Percentiles rank a stretch among this genome's conserved stretches.
phyloP scores from a whole-genome alignment of 2,329 filamentous ascomycete species.

The Fusarium brevicatenulatum region DNA sequence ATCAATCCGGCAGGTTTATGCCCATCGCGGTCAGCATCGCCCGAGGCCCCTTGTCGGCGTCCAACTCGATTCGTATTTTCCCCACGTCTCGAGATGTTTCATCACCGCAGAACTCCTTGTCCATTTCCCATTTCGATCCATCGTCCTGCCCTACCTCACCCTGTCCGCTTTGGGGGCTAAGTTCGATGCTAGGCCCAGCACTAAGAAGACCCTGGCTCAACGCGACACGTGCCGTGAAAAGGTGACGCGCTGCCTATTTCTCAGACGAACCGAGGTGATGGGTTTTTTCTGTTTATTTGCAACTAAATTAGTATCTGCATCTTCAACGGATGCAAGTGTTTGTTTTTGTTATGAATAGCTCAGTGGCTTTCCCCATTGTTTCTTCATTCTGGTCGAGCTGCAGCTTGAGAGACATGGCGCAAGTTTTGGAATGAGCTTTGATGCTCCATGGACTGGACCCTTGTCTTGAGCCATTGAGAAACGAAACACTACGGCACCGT shows the following conservation, averaged over 20 bases:
- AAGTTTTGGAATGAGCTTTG: conserved; percentile 33
- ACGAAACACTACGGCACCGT: conserved; percentile 33
- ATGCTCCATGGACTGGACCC: conserved; percentile 14
- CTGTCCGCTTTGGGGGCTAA: conserved; percentile 7
- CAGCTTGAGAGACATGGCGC: conserved; percentile 12
- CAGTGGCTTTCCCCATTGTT: conserved; percentile 7
- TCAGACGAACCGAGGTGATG: conserved; percentile 6
- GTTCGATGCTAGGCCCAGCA: conserved; percentile 11
- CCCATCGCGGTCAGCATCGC: conserved; percentile 18
- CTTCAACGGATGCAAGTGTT: background rate
- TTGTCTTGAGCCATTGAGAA: conserved; percentile 29
- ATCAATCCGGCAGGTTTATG: conserved; percentile 24
- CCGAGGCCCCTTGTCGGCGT: conserved; percentile 24
- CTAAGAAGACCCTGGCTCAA: conserved; percentile 14
- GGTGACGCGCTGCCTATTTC: conserved; percentile 30
- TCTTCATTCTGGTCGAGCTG: conserved; percentile 4
- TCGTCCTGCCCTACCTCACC: conserved; percentile 7
- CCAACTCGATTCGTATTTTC: conserved; percentile 44
- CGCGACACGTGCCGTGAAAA: conserved; percentile 37
- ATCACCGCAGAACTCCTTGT: conserved; percentile 35
- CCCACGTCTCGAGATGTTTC: conserved; percentile 44
- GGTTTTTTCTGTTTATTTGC: background rate
- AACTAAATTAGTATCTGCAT: conserved; percentile 8
- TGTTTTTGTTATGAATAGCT: conserved; percentile 4
- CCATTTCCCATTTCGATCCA: conserved; percentile 29